These are phyloP conservation scores for Xylariaceae sp. DNA, from an alignment of 2,329 filamentous ascomycete genomes.

Conservation along the genomic window DNA sequence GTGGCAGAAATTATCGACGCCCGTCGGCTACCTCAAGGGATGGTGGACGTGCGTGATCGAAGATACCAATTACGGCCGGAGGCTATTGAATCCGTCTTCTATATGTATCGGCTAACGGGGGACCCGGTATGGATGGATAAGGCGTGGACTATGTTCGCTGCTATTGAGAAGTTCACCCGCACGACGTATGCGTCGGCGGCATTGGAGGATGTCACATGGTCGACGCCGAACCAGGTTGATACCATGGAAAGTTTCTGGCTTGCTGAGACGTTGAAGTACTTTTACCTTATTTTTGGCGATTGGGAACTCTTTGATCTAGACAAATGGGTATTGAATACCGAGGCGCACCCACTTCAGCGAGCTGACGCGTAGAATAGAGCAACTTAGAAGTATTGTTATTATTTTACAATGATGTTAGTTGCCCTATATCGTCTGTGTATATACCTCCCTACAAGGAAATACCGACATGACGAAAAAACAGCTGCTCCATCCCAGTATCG, in stretches of 20 bases:
- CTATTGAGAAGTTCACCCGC: slow-evolving; percentile 57
- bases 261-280: slow-evolving; percentile 64
- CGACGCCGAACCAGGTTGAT: slow-evolving; percentile 30
- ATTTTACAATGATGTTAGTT: not conserved
- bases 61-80: slow-evolving; percentile 69
- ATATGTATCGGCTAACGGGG: slow-evolving; percentile 71
- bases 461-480: no score
- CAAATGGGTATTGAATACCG: slow-evolving; percentile 58
- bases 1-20: slow-evolving; percentile 39
- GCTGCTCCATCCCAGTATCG: no score
- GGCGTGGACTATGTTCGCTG: slow-evolving; percentile 71
- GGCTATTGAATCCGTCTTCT: slow-evolving; percentile 76
- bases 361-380: slow-evolving; percentile 25
- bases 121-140: slow-evolving; percentile 61
- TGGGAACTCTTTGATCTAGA: slow-evolving; percentile 57
- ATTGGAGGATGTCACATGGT: slow-evolving; percentile 58
- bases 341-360: slow-evolving; percentile 49
- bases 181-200: slow-evolving; percentile 61
- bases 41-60: slow-evolving; percentile 51
- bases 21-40: slow-evolving; percentile 50
- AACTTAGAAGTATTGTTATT: not conserved
- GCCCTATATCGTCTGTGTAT: slow-evolving; percentile 4
- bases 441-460: not conserved
- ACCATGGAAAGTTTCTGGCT: slow-evolving; percentile 76
- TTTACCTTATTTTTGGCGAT: slow-evolving; percentile 59